Evolutionary conservation across 208 protist species (phyloP).

Genomic region (Crithidia acanthocephali): DNA sequence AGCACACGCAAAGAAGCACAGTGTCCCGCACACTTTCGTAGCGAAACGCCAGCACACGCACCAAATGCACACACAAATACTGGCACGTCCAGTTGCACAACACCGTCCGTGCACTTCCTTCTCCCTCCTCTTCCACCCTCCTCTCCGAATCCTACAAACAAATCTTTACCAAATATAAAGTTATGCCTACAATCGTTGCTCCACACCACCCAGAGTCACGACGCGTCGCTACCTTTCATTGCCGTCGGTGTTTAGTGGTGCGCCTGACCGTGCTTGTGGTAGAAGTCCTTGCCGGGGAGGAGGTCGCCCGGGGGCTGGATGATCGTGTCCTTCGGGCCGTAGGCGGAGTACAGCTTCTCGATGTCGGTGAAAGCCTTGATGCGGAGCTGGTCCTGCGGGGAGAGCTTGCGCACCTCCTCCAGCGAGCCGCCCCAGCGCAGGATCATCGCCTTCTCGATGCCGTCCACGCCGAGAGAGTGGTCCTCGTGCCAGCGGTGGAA

Average conservation of each 20-base stretch:
- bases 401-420: constrained; percentile 82
- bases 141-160: constrained; percentile 7
- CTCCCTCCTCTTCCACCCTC: background rate
- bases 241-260: constrained; percentile 34
- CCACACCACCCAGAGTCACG: background rate
- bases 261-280: constrained; percentile 41
- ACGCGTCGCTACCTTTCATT: too few relatives aligned
- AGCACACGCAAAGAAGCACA: too few relatives aligned
- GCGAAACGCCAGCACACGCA: too few relatives aligned
- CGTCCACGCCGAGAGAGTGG: constrained; percentile 74
- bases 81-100: too few relatives aligned
- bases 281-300: constrained; percentile 84
- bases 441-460: constrained; percentile 84
- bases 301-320: constrained; percentile 76
- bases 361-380: constrained; percentile 74
- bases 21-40: too few relatives aligned
- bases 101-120: too few relatives aligned
- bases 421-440: constrained; percentile 85
- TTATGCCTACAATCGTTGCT: background rate
- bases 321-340: constrained; percentile 83
- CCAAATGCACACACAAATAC: constrained; percentile 6
- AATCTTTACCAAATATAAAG: constrained; percentile 7
- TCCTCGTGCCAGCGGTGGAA: constrained; percentile 89
- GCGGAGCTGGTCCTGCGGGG: constrained; percentile 86
- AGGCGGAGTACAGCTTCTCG: constrained; percentile 88